A percentile compares a stretch with the other conserved stretches of the same genome.
Evolutionary conservation across 192 early-diverging fungal species (phyloP).

Genomic region (Backusella tarrabulga): DNA sequence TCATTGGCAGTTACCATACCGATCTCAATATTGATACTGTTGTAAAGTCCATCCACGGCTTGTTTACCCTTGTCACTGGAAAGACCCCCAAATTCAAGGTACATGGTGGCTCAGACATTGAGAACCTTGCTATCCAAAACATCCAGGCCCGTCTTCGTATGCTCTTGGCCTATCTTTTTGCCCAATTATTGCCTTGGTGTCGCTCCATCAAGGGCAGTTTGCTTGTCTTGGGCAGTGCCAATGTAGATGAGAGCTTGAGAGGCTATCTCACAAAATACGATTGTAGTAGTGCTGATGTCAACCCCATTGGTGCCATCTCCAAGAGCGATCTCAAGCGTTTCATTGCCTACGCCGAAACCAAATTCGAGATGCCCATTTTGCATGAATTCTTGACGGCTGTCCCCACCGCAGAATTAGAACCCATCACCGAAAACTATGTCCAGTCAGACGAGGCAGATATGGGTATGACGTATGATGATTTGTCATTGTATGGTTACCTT

Average conservation of each 20-base stretch:
- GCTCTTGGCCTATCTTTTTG: slow-evolving; percentile 94
- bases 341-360: slow-evolving; percentile 65
- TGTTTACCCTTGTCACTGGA: slow-evolving; percentile 78
- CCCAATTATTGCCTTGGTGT: slow-evolving; percentile 92
- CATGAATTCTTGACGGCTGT: slow-evolving; percentile 79
- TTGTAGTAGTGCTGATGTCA: slow-evolving; percentile 95
- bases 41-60: slow-evolving; percentile 65
- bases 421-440: slow-evolving; percentile 75
- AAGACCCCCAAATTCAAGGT: slow-evolving; percentile 76
- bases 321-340: slow-evolving; percentile 87
- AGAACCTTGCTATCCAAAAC: slow-evolving; percentile 97
- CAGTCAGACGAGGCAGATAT: slow-evolving; percentile 97
- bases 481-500: slow-evolving; percentile 87
- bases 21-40: slow-evolving; percentile 88
- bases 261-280: slow-evolving; percentile 99
- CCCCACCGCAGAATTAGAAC: slow-evolving; percentile 96
- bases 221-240: slow-evolving; percentile 94
- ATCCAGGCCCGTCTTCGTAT: slow-evolving; percentile 95
- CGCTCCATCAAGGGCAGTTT: slow-evolving; percentile 65
- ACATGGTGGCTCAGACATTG: slow-evolving; percentile 78
- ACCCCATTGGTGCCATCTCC: slow-evolving; percentile 94
- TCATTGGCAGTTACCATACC: slow-evolving; percentile 91
- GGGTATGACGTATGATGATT: slow-evolving; percentile 97
- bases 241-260: slow-evolving; percentile 95
- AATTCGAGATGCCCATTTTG: slow-evolving; percentile 69